These are phyloP conservation scores for Domatiomyces globalis DNA, from an alignment of 2,329 filamentous ascomycete species.

Conservation along the genomic window DNA sequence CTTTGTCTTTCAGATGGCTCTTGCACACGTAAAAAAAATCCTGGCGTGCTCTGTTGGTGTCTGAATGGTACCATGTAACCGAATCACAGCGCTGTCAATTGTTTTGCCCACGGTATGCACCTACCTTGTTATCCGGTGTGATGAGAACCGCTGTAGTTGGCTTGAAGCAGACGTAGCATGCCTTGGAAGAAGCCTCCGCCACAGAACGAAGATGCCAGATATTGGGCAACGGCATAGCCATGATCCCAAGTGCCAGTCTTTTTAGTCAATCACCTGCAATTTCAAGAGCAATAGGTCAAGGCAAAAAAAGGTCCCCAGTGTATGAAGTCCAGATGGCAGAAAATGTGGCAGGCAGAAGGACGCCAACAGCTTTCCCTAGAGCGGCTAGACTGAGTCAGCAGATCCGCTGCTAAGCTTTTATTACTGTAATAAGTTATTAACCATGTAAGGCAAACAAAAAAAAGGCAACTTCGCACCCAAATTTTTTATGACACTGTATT, in stretches of 20 bases:
- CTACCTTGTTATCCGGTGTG: constrained; percentile 76
- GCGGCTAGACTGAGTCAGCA: not conserved
- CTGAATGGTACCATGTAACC: constrained; percentile 3
- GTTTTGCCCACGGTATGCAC: constrained; percentile 2
- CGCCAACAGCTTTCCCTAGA: not conserved
- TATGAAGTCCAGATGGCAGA: not conserved
- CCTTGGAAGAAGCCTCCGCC: constrained; percentile 65
- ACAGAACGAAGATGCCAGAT: constrained; percentile 75
- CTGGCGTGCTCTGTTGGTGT: constrained; percentile 24
- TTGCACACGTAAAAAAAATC: constrained; percentile 90
- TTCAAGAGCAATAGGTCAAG: no score
- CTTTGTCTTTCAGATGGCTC: constrained; percentile 64
- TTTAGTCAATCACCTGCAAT: no score
- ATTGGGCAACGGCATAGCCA: constrained; percentile 45
- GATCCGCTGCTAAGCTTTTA: not conserved
- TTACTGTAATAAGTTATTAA: no score
- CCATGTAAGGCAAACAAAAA: no score
- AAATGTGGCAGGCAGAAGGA: not conserved
- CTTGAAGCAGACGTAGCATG: constrained; percentile 87
- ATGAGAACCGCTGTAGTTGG: constrained; percentile 75
- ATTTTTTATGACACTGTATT: no score
- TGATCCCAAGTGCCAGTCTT: not conserved
- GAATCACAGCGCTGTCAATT: not conserved
- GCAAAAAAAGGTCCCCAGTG: no score
- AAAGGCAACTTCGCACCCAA: no score